Base-by-base conservation (phyloP, 1,284 basidiomycete genomes). In the Trichosporon sp. region DNA sequence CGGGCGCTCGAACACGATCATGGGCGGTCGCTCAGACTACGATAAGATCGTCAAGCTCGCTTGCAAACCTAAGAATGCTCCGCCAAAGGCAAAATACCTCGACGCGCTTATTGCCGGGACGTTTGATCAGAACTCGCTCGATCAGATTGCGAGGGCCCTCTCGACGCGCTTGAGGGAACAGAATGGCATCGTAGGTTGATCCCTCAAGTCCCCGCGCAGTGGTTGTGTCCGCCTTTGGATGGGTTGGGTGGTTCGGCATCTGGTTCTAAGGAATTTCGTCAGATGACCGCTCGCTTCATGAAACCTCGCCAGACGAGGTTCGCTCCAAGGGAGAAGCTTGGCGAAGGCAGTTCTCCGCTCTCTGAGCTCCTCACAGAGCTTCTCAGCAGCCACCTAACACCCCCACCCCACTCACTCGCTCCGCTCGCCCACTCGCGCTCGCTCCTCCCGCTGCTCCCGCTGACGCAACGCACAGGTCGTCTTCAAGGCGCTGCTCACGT, bases 401-500 rank as follows among this genome's bases (percentile, higher is more conserved):
- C n/a, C n/a, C n/a, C 36, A 7, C 7, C 8, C 19, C 40, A 21
- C 40, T 44, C 40, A 44, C 40, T 19, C 36, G 36, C 36, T 37
- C 2, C 40, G 40, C 40, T 44, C 40, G 40, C 11, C 11, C n/a
- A 21, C 40, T 44, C n/a, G n/a, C n/a, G n/a, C n/a, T n/a, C n/a
- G 23, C 49, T 27, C 4, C 11, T 54, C 13, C n/a, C 21, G 3
- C 10, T 49, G 4, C 13, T 29, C 23, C 23, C 7, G 49, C 49
- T 27, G 49, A 16, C 52, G 52, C n/a, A 23, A 34, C 58, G 19
- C 11, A 3, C 71, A 95, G 92, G 85, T 96, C 70, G 94, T 93
- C 16, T 96, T 98, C 87, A 99, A 99, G 76, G 91, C 94, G 0
- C 84, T 99, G 71, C 88, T 99, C 73, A 91, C 96, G 6, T 83